Conservation (phyloP, 306 rosid genomes). For the Begonia peltatifolia region DNA sequence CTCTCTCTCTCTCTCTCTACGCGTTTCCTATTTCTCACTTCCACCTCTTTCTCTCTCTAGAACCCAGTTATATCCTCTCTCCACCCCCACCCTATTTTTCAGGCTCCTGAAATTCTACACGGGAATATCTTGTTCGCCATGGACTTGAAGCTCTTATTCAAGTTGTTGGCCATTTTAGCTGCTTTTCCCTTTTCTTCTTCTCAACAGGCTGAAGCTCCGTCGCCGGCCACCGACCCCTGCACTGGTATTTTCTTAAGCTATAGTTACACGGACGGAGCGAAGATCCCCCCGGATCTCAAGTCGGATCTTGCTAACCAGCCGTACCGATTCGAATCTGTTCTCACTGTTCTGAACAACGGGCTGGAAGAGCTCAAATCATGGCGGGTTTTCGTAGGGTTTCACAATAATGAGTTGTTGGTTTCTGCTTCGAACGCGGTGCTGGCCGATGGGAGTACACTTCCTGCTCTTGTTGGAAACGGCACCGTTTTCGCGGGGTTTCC, state of each 20-base stretch:
- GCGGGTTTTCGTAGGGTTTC: conserved; percentile 73
- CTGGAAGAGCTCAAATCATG: conserved; percentile 64
- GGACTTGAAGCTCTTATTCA: conserved; percentile 7
- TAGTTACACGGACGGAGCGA: conserved; percentile 25
- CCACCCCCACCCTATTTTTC: conserved; percentile 5
- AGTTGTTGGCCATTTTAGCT: conserved; percentile 3
- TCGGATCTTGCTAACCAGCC: conserved; percentile 32
- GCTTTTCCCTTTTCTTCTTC: conserved; percentile 16
- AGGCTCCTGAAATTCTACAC: background rate
- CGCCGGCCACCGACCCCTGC: conserved; percentile 33
- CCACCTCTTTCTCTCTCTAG: conserved; percentile 5
- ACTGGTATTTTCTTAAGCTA: conserved; percentile 60
- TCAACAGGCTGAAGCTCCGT: conserved; percentile 17
- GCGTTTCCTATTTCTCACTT: conserved; percentile 6
- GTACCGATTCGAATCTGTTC: conserved; percentile 59
- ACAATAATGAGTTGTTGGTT: conserved; percentile 46
- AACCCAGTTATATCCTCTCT: conserved; percentile 7
- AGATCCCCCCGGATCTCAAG: conserved; percentile 35
- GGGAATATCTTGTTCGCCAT: background rate
- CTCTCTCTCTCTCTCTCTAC: conserved; percentile 6
- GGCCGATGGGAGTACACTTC: conserved; percentile 41
- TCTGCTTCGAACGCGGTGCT: conserved; percentile 61
- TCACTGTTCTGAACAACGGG: conserved; percentile 73
- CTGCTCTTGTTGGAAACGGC: conserved; percentile 61
- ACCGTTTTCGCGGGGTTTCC: conserved; percentile 70